These are phyloP conservation scores for Acacia crassicarpa DNA, from an alignment of 306 rosid species.

Conservation along the genomic window DNA sequence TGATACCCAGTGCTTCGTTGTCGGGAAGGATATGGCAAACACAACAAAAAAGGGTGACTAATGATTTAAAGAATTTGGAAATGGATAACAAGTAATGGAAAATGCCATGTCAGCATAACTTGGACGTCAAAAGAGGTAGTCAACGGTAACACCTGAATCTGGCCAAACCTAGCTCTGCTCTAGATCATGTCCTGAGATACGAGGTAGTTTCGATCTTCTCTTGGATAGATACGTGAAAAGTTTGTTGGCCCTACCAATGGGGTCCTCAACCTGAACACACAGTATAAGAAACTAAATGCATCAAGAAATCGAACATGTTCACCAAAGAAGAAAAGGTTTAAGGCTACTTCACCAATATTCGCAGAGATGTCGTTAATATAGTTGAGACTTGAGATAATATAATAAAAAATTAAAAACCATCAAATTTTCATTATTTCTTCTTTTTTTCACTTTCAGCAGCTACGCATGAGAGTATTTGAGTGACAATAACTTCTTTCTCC, in stretches of 20 bases:
- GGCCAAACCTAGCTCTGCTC: constrained; percentile 25
- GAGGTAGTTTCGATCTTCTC: constrained; percentile 56
- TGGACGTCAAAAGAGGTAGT: background rate
- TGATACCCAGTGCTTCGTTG: constrained; percentile 19
- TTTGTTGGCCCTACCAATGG: constrained; percentile 67
- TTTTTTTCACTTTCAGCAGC: constrained; percentile 1
- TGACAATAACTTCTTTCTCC: background rate
- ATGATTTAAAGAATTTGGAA: constrained; percentile 29
- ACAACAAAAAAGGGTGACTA: background rate
- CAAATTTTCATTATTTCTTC: background rate
- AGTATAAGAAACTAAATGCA: constrained; percentile 28
- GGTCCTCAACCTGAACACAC: constrained; percentile 84
- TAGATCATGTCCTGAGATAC: constrained; percentile 31
- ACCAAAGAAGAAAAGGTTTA: background rate
- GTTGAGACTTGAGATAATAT: constrained; percentile 18
- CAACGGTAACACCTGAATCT: background rate
- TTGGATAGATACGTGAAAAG: constrained; percentile 77
- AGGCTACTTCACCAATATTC: constrained; percentile 8
- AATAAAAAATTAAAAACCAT: background rate
- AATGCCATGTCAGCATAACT: constrained; percentile 30
- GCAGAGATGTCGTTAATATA: background rate
- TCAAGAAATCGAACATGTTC: constrained; percentile 12
- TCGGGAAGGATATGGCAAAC: constrained; percentile 3
- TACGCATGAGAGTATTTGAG: background rate
- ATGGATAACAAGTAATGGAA: constrained; percentile 21